Evolutionary conservation across 1,139 yeast species (phyloP), one percentile per base, ranked within the genome.

Genomic region (Lodderomyces theae): DNA sequence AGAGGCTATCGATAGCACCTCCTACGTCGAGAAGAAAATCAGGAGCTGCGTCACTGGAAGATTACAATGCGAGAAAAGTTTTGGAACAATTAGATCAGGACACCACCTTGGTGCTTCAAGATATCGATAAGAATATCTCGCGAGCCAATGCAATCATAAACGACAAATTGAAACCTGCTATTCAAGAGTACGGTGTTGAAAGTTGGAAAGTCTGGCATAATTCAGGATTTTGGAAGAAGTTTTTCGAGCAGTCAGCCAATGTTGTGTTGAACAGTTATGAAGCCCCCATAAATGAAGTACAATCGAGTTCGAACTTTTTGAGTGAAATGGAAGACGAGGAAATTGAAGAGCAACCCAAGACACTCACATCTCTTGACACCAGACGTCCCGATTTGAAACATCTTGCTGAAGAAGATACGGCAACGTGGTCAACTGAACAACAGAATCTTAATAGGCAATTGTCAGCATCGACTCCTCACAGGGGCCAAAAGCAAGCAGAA

Each of bases 71-170:
- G 37, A 66, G 72, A 19, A 72, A 68, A 35, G 87, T 83, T 51
- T 64, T 86, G 41, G 95, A 87, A 53, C 69, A 79, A 50, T 63
- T 88, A 32, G 96, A 89, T 53, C 95, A 86, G 57, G 86, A 82
- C 52, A 86, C 88, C 34, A 87, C 96, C 0, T 64, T 85, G 40
- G 79, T 82, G 2, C 63, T 89, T 39, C 96, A 87, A 58, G 84
- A 82, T 45, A 86, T 89, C 23, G 96, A 89, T 61, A 74, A 80
- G 44, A 81, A 84, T 52, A 72, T 86, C 42, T 74, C 83, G 3
- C 67, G 72, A 34, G 79, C 88, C 12, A 85, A 83, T 54, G 71
- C 80, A 29, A 72, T 82, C 9, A 77, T 86, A 23, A 77, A 77
- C 37, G 83, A 81, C 45, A 66, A 71, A 37, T 69, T 86, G 25